phyloP scores from a whole-genome alignment of 371 early-diverging fungal genomes.

The Saksenaea oblongispora region DNA sequence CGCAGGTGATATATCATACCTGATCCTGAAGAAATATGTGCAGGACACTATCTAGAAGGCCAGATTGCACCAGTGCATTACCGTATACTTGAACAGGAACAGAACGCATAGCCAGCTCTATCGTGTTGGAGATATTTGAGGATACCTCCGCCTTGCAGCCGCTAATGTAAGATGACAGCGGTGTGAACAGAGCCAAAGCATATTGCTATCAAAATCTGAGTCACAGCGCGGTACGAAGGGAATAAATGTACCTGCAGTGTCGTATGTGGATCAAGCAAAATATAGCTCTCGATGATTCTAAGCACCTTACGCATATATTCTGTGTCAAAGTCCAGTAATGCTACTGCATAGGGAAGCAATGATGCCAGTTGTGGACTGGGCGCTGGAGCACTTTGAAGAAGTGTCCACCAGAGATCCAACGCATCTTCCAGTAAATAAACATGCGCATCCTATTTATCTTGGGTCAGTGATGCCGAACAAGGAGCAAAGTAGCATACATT shows the following conservation, averaged over 20 bases:
- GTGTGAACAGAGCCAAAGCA: constrained; percentile 49
- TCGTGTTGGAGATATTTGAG: constrained; percentile 58
- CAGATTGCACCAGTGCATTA: constrained; percentile 54
- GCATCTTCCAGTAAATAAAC: constrained; percentile 88
- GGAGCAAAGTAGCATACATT: constrained; percentile 26
- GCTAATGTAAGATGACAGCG: constrained; percentile 57
- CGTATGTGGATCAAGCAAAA: constrained; percentile 63
- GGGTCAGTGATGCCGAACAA: neutral
- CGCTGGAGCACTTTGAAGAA: constrained; percentile 66
- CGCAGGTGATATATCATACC: constrained; percentile 31
- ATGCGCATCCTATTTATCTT: constrained; percentile 62
- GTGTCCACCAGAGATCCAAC: constrained; percentile 83
- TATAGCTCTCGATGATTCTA: constrained; percentile 78
- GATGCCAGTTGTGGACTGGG: constrained; percentile 56
- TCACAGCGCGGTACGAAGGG: neutral
- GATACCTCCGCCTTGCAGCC: constrained; percentile 65
- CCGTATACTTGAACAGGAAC: constrained; percentile 54
- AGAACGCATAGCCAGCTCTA: constrained; percentile 60
- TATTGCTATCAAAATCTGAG: constrained; percentile 28
- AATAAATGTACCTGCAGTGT: constrained; percentile 45
- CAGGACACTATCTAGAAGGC: constrained; percentile 55
- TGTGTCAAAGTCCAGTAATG: constrained; percentile 72
- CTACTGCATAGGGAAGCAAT: constrained; percentile 64
- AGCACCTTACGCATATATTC: constrained; percentile 76
- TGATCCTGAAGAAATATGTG: constrained; percentile 53